A percentile compares a stretch with the other conserved stretches of the same genome.
Evolutionary conservation across 148 eudicot genomes (phyloP).

Genomic region (Euryodendron excelsum): DNA sequence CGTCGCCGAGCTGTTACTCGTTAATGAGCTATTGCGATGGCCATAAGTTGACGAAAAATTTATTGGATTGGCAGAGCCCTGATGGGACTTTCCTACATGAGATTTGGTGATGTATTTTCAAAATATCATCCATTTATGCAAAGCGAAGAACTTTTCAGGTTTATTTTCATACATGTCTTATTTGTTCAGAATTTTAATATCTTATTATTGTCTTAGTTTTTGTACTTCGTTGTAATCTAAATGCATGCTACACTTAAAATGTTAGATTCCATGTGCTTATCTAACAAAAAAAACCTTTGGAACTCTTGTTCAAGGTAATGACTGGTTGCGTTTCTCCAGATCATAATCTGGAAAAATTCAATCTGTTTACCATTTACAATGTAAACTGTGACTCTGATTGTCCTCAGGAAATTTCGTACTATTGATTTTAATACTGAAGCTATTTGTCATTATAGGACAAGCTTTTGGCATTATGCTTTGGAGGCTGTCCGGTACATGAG

Average conservation of each 20-base stretch:
- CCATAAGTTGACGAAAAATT: neutral
- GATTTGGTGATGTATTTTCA: constrained; percentile 88
- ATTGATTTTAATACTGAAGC: neutral
- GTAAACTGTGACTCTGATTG: neutral
- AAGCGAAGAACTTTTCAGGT: constrained; percentile 84
- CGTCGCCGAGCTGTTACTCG: neutral
- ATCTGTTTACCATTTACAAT: neutral
- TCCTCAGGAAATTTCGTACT: neutral
- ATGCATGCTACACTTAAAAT: neutral
- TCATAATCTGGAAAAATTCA: neutral
- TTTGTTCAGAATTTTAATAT: neutral
- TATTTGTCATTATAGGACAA: neutral
- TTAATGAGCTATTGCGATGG: neutral
- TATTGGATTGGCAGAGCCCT: constrained; percentile 57
- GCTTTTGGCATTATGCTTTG: constrained; percentile 4
- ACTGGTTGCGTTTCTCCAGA: neutral
- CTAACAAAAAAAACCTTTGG: neutral
- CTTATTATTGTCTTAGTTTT: neutral
- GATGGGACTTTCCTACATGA: constrained; percentile 67
- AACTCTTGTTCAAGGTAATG: neutral
- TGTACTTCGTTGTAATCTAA: neutral
- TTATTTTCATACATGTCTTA: constrained; percentile 12
- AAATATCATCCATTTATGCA: constrained; percentile 63
- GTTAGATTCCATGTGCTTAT: neutral
- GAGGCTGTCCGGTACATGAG: neutral